Evolutionary conservation across 2,329 filamentous ascomycete species (phyloP), one percentile per base, ranked within the genome.

Genomic region (Plenodomus biglobosus): DNA sequence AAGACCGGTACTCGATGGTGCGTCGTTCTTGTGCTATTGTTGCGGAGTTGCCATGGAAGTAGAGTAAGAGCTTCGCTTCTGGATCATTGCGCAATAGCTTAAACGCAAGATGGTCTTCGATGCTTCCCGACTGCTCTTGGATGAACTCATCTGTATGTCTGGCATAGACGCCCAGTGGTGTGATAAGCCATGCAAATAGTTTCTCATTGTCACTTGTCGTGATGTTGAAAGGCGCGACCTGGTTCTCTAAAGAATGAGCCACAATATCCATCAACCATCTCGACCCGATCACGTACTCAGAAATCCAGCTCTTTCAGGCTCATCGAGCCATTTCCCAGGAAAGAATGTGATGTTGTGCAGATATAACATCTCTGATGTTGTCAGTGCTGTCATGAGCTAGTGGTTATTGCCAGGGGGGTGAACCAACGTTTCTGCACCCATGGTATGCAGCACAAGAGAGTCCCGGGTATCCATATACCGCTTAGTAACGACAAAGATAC

Each of bases 101-200:
- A 52, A 79, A 81, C 2, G 78, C 75, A 15, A 74, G 56, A 1
- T 75, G 79, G 13, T 75, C 55, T 17, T 75, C 77, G 42, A 81
- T 73, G 52, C 77, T 44, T 8, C 52, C 44, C 16, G 56, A 42
- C 11, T 54, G 51, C 11, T 76, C 74, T 8, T 78, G 72, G 58
- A 92, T 85, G 10, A 95, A 76, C 2, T 73, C 73, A 13, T 79
- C 72, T 58, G 90, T 85, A 59, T 95, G 80, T 54, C 84, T 78
- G 7, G 83, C 77, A 67, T 95, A 95, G 0, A 90, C 74, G 22
- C 85, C 84, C 4, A 95, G 73, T 0, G 92, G 92, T 40, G 96
- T 75, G 42, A 96, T 80, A 62, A 96, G 91, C 92, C 92, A 97
- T n/a, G 88, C 87, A 66, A 94, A 95, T 7, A 96, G 75, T 1